Evolutionary conservation across 768 basidiomycete species (phyloP), one percentile per base, ranked within the genome.

Genomic region (Dictyophora rubrovolvata): DNA sequence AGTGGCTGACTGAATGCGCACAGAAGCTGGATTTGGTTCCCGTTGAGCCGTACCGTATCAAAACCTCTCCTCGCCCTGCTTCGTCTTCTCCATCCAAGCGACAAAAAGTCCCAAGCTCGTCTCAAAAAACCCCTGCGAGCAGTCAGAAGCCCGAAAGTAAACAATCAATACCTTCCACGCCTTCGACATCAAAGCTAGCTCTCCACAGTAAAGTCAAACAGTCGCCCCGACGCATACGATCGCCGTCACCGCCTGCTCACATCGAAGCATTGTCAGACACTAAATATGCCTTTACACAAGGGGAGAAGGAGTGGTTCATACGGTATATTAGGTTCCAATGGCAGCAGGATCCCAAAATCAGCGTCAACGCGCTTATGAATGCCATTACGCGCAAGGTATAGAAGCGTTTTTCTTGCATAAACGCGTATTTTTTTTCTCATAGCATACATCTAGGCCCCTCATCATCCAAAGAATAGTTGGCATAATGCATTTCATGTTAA

Each of bases 381-480:
- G 73, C 70, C 42, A 55, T 85, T 14, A 63, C 75, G 60, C 61
- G 66, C 52, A 82, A 83, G 74, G 85, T 82, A 21, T 57, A 47
- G 36, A 18, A 17, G 21, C 21, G 18, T 17, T 46, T 60, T 11
- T 18, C 20, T 48, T 36, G n/a, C 11, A 23, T 28, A 53, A 16
- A 47, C 11, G 17, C 16, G 17, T 33, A 58, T 52, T 64, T 57
- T 16, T 46, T 34, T 35, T 57, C 23, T 55, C 50, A 48, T 11
- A 59, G 14, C 23, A 33, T 20, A 9, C 36, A 21, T 17, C 23
- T 55, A 88, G 87, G 73, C 87, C 73, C 79, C 83, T 23, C 78
- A 83, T 62, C 87, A 87, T 66, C 64, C 74, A 1, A 12, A 63
- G 5, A 65, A 35, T 8, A 85, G 84, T 14, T 87, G 85, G 85